Percentiles rank a stretch among this genome's conserved stretches.
Evolutionary conservation across 169 alveolate species (phyloP).

Genomic region (Eimeria acervulina): DNA sequence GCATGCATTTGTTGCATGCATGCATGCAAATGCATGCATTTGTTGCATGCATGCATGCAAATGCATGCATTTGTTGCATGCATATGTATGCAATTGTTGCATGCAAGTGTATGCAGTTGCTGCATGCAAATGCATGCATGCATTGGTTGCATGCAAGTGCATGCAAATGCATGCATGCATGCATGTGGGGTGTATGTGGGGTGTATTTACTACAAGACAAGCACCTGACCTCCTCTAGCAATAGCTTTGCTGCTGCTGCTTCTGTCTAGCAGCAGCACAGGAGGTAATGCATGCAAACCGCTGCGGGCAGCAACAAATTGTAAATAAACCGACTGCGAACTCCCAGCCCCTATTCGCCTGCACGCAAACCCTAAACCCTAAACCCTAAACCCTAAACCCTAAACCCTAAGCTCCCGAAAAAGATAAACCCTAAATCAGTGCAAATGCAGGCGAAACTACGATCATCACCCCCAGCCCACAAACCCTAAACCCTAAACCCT

Average conservation of each 20-base stretch:
- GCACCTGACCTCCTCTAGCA: slow-evolving; percentile 73
- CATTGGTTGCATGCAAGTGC: slow-evolving; percentile 8
- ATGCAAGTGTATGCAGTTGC: too few species aligned
- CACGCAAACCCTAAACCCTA: slow-evolving; percentile 17
- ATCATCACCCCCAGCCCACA: too few species aligned
- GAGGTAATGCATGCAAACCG: slow-evolving; percentile 73
- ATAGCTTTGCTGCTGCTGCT: slow-evolving; percentile 42
- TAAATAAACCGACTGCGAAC: slow-evolving; percentile 61
- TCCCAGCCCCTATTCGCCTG: too few species aligned
- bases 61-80: too few species aligned
- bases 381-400: slow-evolving; percentile 12
- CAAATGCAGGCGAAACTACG: too few species aligned
- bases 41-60: not conserved
- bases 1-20: too few species aligned
- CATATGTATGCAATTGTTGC: too few species aligned
- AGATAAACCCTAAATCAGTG: not conserved
- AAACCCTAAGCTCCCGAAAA: not conserved
- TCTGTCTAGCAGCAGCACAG: slow-evolving; percentile 57
- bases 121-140: not conserved
- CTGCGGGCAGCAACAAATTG: slow-evolving; percentile 78
- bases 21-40: too few species aligned
- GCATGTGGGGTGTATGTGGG: not conserved
- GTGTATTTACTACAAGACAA: slow-evolving; percentile 17
- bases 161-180: slow-evolving; percentile 14
- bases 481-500: too few species aligned